A percentile compares a stretch with the other conserved stretches of the same genome.
These are phyloP conservation scores for Ashbya aceris DNA, from an alignment of 1,139 yeast genomes.

Conservation along the genomic window DNA sequence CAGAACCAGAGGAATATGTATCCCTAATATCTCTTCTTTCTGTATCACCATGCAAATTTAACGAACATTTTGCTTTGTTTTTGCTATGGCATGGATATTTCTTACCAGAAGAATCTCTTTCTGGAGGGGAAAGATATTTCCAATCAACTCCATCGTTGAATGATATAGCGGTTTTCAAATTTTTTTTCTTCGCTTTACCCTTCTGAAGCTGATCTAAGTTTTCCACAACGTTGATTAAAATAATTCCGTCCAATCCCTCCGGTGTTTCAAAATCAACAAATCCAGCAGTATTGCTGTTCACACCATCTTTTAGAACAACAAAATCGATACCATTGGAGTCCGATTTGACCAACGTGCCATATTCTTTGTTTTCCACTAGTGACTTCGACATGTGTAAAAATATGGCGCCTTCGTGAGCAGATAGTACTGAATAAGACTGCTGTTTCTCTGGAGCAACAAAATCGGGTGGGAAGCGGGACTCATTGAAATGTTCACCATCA, in stretches of 20 bases:
- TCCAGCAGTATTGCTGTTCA: slow-evolving; percentile 65
- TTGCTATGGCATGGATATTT: slow-evolving; percentile 45
- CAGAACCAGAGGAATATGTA: slow-evolving; percentile 80
- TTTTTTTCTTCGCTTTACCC: slow-evolving; percentile 35
- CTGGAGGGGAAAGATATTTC: slow-evolving; percentile 62
- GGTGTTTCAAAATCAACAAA: slow-evolving; percentile 85
- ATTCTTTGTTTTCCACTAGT: slow-evolving; percentile 43
- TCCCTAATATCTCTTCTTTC: slow-evolving; percentile 80
- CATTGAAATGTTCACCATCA: slow-evolving; percentile 76
- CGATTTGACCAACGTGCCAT: slow-evolving; percentile 79
- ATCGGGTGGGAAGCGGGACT: slow-evolving; percentile 69
- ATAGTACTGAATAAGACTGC: slow-evolving; percentile 79
- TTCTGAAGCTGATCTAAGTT: slow-evolving; percentile 33
- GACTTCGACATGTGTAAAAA: slow-evolving; percentile 77
- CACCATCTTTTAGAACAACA: slow-evolving; percentile 60
- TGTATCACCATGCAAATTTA: slow-evolving; percentile 85
- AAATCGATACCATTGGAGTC: slow-evolving; percentile 95
- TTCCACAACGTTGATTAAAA: slow-evolving; percentile 59
- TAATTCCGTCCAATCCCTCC: slow-evolving; percentile 82
- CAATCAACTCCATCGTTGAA: slow-evolving; percentile 93
- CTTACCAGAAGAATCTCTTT: slow-evolving; percentile 51
- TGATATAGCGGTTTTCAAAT: slow-evolving; percentile 62
- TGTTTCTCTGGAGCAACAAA: slow-evolving; percentile 45
- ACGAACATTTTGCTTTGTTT: slow-evolving; percentile 53
- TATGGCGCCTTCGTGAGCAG: slow-evolving; percentile 63